Conservation (phyloP, 805 yeast genomes). For the Candida pseudoglaebosa region DNA sequence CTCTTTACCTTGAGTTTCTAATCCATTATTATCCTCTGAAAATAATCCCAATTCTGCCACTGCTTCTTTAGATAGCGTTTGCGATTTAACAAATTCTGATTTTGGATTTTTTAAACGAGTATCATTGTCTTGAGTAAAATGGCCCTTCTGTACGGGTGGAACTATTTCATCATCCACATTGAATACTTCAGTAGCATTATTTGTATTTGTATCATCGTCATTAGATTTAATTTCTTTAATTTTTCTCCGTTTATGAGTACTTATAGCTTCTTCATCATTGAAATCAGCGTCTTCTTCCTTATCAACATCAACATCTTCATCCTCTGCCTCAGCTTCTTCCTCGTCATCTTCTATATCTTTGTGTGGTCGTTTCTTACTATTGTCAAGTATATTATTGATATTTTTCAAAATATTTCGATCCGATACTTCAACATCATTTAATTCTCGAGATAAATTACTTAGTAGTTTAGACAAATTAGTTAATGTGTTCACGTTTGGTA, state of each 20-base stretch:
- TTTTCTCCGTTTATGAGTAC: constrained; percentile 5
- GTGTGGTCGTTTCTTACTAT: constrained; percentile 7
- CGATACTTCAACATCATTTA: constrained; percentile 27
- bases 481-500: constrained; percentile 41
- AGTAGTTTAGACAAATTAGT: constrained; percentile 43
- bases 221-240: constrained; percentile 5
- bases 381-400: constrained; percentile 13
- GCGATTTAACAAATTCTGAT: constrained; percentile 69
- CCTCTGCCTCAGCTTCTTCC: constrained; percentile 8
- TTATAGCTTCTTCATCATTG: constrained; percentile 10
- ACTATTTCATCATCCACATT: constrained; percentile 14
- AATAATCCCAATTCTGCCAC: constrained; percentile 59
- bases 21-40: constrained; percentile 54
- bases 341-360: constrained; percentile 2
- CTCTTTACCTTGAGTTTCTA: constrained; percentile 68
- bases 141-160: constrained; percentile 46
- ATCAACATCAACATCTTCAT: constrained; percentile 5
- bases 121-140: constrained; percentile 50
- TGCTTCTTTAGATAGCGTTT: constrained; percentile 63
- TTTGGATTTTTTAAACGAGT: constrained; percentile 66
- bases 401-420: constrained; percentile 25
- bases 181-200: constrained; percentile 4
- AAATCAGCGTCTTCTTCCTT: constrained; percentile 13
- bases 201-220: constrained; percentile 6
- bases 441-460: constrained; percentile 34